Base-by-base conservation (phyloP, 495 filamentous ascomycete species). In the Achaetomiella virescens region DNA sequence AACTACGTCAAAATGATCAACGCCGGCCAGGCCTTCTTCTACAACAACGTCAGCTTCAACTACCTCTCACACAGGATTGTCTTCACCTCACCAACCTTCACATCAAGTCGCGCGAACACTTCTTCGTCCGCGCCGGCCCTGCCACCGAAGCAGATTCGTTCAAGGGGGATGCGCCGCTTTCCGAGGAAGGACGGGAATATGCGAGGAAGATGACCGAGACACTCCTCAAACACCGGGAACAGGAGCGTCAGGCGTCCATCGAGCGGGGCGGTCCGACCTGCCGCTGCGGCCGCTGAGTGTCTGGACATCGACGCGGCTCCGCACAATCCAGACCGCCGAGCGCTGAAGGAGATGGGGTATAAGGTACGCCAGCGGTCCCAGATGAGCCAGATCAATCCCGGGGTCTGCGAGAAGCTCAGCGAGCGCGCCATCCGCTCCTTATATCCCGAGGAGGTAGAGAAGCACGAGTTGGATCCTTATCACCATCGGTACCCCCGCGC, bases 1-100 rank as follows among this genome's bases (percentile, higher is more conserved):
- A 96, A 97, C 65, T 99, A 90, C 66, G 90, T 97, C 77, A 97
- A 97, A 82, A 96, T 99, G 91, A 95, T 96, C 61, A 97, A 99
- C 64, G 95, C 95, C 8, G 95, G 95, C n/a, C 84, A 95, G 68
- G 76, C 85, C 44, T 81, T 97, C 53, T 84, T 88, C 54, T 88
- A 96, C 62, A 99, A 97, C 75, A 96, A 97, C 60, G 87, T 91
- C 65, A 88, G 84, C 63, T 97, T 97, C 70, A 90, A 90, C 27
- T 99, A 97, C 67, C 80, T 99, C 31, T 92, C 90, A 17, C 88
- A 97, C 66, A 81, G 93, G 40, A 97, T 99, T 53, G 91, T 99
- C 38, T 97, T 97, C 71, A 97, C 68, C 80, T 99, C 37, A 86
- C 96, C 57, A 99, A 99, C 66, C 81, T 97, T 18, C 95, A 97